These are phyloP conservation scores for Pelargonium myrrhifolium DNA, from an alignment of 441 rosid species.

Conservation along the genomic window DNA sequence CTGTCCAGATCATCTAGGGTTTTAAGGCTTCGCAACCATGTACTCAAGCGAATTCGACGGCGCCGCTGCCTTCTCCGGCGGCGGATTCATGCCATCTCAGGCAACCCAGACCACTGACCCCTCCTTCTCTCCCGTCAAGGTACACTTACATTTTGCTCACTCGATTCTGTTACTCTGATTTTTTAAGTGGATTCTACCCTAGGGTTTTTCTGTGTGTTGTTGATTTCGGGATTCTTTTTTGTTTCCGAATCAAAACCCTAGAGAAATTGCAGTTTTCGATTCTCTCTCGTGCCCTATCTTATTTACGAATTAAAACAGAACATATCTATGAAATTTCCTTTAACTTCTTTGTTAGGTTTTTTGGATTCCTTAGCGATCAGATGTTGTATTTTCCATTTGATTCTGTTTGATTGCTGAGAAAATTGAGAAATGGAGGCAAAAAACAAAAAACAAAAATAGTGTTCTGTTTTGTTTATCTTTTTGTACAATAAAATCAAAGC, in stretches of 20 bases:
- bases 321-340: no score
- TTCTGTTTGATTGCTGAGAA: constrained; percentile 9
- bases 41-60: constrained; percentile 64
- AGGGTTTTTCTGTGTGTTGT: no score
- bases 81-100: constrained; percentile 90
- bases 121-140: constrained; percentile 45
- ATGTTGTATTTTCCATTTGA: neutral
- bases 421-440: neutral
- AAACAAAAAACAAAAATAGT: no score
- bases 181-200: no score
- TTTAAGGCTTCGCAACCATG: constrained; percentile 15
- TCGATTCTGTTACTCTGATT: neutral
- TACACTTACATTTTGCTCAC: constrained; percentile 12
- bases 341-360: neutral
- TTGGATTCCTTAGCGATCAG: neutral
- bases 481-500: no score
- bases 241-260: constrained; percentile 3
- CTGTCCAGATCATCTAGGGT: neutral
- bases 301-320: no score
- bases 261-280: neutral
- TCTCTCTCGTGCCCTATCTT: neutral
- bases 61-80: constrained; percentile 75
- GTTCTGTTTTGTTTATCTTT: no score
- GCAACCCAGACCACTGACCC: constrained; percentile 46
- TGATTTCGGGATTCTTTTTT: neutral